phyloP scores from a whole-genome alignment of 306 rosid species.

The Ziziphus jujuba region DNA sequence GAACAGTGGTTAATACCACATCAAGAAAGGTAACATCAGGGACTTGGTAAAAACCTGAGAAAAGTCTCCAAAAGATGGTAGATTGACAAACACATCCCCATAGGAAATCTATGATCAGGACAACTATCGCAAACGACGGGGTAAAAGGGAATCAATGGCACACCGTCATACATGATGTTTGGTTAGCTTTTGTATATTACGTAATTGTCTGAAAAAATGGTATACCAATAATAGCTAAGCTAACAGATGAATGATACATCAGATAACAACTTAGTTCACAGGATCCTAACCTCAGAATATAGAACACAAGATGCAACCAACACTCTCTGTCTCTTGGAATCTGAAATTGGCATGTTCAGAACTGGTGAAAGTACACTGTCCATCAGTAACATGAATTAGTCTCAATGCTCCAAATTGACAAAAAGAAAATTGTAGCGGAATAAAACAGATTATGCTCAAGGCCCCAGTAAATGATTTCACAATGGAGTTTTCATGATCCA shows the following conservation, averaged over 20 bases:
- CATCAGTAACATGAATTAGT: slow-evolving; percentile 28
- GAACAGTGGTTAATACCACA: slow-evolving; percentile 13
- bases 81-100: not conserved
- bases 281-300: slow-evolving; percentile 83
- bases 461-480: not conserved
- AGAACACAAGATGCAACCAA: slow-evolving; percentile 89
- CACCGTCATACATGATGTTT: not conserved
- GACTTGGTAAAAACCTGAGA: too few species aligned
- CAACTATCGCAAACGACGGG: not conserved
- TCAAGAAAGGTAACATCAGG: slow-evolving; percentile 13
- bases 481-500: too few species aligned
- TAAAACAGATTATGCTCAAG: not conserved
- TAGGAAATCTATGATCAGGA: not conserved
- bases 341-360: slow-evolving; percentile 93
- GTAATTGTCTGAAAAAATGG: not conserved
- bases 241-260: not conserved
- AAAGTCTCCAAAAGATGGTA: too few species aligned
- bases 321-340: slow-evolving; percentile 94
- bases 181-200: not conserved
- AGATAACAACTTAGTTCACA: not conserved
- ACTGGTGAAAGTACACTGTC: slow-evolving; percentile 95
- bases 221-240: not conserved
- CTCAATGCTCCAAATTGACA: not conserved
- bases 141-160: slow-evolving; percentile 17
- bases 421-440: slow-evolving; percentile 22